A percentile compares a stretch with the other conserved stretches of the same genome.
These are phyloP conservation scores for Collariella sp. DNA, from an alignment of 495 filamentous ascomycete genomes.

Conservation along the genomic window DNA sequence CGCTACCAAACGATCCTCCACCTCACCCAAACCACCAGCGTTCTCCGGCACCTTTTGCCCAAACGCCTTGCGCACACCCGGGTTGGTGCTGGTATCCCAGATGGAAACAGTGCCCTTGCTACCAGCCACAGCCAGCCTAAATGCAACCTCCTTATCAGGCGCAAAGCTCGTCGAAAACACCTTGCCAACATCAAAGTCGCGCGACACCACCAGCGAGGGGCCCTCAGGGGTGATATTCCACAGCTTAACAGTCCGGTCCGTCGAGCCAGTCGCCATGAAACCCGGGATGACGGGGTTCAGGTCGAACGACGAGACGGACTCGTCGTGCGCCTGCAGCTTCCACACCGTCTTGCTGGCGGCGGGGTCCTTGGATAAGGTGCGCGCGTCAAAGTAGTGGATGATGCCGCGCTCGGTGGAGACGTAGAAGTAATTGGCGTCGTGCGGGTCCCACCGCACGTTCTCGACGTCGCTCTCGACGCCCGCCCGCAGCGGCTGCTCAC, in stretches of 20 bases:
- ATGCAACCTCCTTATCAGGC: slow-evolving; percentile 80
- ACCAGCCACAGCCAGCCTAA: slow-evolving; percentile 84
- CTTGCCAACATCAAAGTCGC: slow-evolving; percentile 87
- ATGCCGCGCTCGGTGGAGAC: slow-evolving; percentile 86
- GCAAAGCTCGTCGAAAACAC: slow-evolving; percentile 87
- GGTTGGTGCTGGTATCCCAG: slow-evolving; percentile 96
- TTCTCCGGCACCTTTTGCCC: slow-evolving; percentile 53
- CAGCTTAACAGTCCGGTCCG: slow-evolving; percentile 89
- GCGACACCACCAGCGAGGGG: slow-evolving; percentile 81
- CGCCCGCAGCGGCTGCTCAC: slow-evolving; percentile 68
- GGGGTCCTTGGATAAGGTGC: slow-evolving; percentile 58
- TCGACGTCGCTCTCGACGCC: slow-evolving; percentile 94
- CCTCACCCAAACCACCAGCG: slow-evolving; percentile 42
- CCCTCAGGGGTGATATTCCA: slow-evolving; percentile 81
- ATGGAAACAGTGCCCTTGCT: slow-evolving; percentile 90
- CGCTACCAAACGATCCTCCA: slow-evolving; percentile 68
- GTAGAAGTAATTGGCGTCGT: slow-evolving; percentile 88
- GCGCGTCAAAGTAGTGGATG: slow-evolving; percentile 78
- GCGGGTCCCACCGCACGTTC: slow-evolving; percentile 82
- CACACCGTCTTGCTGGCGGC: slow-evolving; percentile 74
- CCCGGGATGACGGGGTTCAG: slow-evolving; percentile 82
- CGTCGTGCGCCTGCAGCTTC: slow-evolving; percentile 91
- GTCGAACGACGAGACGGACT: slow-evolving; percentile 90
- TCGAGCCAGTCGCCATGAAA: slow-evolving; percentile 84
- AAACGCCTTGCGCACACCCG: slow-evolving; percentile 79